phyloP scores from a whole-genome alignment of 2,329 filamentous ascomycete species.

The Dichotomopilus funicola region DNA sequence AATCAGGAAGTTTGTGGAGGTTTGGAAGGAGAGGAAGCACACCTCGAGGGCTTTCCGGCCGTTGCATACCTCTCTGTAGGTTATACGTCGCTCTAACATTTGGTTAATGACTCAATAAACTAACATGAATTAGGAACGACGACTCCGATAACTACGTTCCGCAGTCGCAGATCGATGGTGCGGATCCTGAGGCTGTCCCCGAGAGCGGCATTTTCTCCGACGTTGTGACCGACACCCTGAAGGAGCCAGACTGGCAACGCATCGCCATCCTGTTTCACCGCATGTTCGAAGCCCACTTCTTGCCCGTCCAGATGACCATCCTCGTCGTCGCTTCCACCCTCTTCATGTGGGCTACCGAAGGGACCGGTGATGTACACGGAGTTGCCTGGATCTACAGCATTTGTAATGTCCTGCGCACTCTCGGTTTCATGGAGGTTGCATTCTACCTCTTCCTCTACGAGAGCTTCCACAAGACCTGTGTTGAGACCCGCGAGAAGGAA shows the following conservation, averaged over 20 bases:
- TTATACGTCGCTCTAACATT: neutral
- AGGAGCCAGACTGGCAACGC: constrained; percentile 48
- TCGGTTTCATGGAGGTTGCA: constrained; percentile 57
- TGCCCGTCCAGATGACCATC: constrained; percentile 61
- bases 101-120: neutral
- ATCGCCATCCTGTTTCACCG: constrained; percentile 56
- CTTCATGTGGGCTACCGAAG: constrained; percentile 50
- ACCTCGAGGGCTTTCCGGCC: constrained; percentile 50
- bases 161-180: constrained; percentile 34
- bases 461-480: constrained; percentile 56
- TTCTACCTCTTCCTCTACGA: constrained; percentile 63
- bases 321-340: constrained; percentile 56
- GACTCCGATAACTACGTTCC: constrained; percentile 43
- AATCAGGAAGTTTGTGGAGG: constrained; percentile 49
- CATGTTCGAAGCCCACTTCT: constrained; percentile 68
- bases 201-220: constrained; percentile 51
- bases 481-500: constrained; percentile 54
- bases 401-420: constrained; percentile 53
- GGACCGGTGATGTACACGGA: constrained; percentile 43
- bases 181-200: constrained; percentile 34
- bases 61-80: constrained; percentile 44
- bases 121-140: constrained; percentile 33
- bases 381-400: constrained; percentile 54
- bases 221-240: constrained; percentile 44
- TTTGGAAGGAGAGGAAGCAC: constrained; percentile 52